Base-by-base conservation (phyloP, 495 filamentous ascomycete genomes). In the Aspergillus sclerotioniger region DNA sequence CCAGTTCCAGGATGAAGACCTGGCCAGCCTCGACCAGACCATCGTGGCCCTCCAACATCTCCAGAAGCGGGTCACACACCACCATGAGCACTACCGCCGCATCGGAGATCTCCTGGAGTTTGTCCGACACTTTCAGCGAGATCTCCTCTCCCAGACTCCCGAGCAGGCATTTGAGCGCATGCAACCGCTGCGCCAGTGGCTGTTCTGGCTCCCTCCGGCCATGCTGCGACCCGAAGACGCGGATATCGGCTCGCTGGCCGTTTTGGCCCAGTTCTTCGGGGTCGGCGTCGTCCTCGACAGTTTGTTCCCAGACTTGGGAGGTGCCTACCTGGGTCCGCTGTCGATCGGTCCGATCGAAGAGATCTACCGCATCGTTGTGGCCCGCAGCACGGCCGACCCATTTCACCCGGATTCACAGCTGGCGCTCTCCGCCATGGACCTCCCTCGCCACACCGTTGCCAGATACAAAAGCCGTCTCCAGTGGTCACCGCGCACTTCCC, bases 221-320 rank as follows among this genome's bases (percentile, higher is more conserved):
- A 77, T 97, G 70, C 78, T 97, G 19, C 75, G 75, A 35, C 72
- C 72, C 12, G 71, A 73, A 3, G 76, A 78, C 8, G 65, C 71
- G 8, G 75, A 78, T 52, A 61, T 70, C 16, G 68, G 58, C 15
- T 77, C 75, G 0, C 69, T 83, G 21, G 65, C 76, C 35, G 82
- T 96, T 32, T 84, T 98, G 37, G 88, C 92, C 8, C 89, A 98
- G 66, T 93, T 96, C 72, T 97, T 96, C 69, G 91, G 90, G 4
- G 82, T 90, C 31, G 92, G 90, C 10, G 75, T 96, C 54, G 83
- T 89, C 35, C 82, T 98, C 70, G 95, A 97, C 71, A 88, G 89
- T 31, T 82, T 96, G 46, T 96, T 93, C 69, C 91, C 92, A 8
- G 92, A 96, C 65, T 83, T 96, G 56, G 93, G 90, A 50, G 88